Conservation (phyloP, 768 basidiomycete species). For the Lactarius akahatsu region DNA sequence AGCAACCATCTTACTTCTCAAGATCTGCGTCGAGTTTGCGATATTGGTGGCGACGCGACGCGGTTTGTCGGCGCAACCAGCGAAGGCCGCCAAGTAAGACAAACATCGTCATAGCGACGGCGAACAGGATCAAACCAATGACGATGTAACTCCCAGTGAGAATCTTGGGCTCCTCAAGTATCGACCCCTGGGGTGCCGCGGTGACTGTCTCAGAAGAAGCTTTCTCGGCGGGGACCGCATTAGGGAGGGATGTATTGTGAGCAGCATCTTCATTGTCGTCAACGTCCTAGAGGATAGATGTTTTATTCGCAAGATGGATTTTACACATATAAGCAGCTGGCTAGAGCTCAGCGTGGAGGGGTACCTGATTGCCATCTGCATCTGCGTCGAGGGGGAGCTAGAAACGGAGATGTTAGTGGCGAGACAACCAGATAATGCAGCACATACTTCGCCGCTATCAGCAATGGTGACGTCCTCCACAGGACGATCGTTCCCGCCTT, state of each 20-base stretch:
- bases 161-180: slow-evolving; percentile 24
- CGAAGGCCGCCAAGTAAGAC: slow-evolving; percentile 25
- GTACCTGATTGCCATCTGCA: slow-evolving; percentile 83
- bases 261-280: slow-evolving; percentile 25
- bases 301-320: slow-evolving; percentile 35
- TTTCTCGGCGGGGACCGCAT: slow-evolving; percentile 4
- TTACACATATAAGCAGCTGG: slow-evolving; percentile 32
- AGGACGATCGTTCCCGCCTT: slow-evolving; percentile 71
- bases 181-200: slow-evolving; percentile 11
- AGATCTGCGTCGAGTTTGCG: slow-evolving; percentile 22
- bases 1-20: slow-evolving; percentile 20
- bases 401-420: slow-evolving; percentile 11
- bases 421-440: slow-evolving; percentile 4
- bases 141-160: slow-evolving; percentile 34
- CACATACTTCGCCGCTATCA: slow-evolving; percentile 81
- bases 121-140: slow-evolving; percentile 36
- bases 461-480: slow-evolving; percentile 72
- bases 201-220: slow-evolving; percentile 12
- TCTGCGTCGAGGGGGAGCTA: slow-evolving; percentile 60
- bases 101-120: slow-evolving; percentile 18
- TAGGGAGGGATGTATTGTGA: slow-evolving; percentile 7
- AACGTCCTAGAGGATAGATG: slow-evolving; percentile 30
- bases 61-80: slow-evolving; percentile 19
- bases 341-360: slow-evolving; percentile 92
- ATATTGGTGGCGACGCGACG: slow-evolving; percentile 21